These are phyloP conservation scores for Chloris gayana DNA, from an alignment of 176 grass and related monocot species.

Conservation along the genomic window DNA sequence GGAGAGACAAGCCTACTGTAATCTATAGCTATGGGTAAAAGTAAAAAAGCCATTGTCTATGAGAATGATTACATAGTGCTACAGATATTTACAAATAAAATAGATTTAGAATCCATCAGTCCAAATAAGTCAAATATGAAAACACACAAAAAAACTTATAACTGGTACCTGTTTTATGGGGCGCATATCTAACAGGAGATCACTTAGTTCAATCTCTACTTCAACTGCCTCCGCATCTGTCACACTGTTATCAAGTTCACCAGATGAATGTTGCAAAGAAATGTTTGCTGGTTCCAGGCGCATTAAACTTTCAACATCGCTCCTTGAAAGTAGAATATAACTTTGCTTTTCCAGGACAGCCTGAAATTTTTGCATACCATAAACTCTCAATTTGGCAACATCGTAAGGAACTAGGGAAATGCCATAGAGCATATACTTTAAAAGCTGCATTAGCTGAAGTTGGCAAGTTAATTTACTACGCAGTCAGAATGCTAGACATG, in stretches of 20 bases:
- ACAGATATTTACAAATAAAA: conserved; percentile 14
- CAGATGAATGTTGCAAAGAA: conserved; percentile 60
- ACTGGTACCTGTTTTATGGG: conserved; percentile 91
- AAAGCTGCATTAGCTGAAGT: background rate
- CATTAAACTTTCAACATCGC: conserved; percentile 95
- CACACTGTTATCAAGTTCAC: conserved; percentile 54
- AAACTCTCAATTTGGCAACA: background rate
- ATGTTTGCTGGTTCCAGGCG: conserved; percentile 77
- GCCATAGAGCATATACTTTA: background rate
- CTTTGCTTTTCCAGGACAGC: conserved; percentile 98
- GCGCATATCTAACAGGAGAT: conserved; percentile 80
- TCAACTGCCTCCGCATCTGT: conserved; percentile 70
- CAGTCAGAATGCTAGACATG: conserved; percentile 4
- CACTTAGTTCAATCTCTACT: conserved; percentile 86
- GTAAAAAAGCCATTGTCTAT: background rate
- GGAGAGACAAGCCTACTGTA: background rate
- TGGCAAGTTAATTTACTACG: background rate
- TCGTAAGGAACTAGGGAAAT: background rate
- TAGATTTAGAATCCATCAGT: background rate
- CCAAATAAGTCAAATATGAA: conserved; percentile 5
- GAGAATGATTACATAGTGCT: background rate
- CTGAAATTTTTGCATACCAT: conserved; percentile 56
- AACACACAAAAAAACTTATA: background rate
- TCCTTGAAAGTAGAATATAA: conserved; percentile 93
- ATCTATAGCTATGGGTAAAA: background rate